Base-by-base conservation (phyloP, 495 filamentous ascomycete genomes). In the Lophiotrema nucula region DNA sequence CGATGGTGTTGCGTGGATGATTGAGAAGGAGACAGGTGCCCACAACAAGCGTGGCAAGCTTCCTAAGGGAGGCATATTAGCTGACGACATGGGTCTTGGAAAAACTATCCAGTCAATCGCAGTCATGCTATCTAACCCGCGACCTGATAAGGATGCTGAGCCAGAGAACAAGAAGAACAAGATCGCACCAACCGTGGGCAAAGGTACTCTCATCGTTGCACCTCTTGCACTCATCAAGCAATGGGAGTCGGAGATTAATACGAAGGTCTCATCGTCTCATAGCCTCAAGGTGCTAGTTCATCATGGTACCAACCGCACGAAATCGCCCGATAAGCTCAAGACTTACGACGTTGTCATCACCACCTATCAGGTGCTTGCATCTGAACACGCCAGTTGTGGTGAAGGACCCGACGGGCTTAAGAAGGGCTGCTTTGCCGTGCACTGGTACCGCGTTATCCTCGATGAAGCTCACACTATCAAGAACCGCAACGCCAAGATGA, bases 381-480 rank as follows among this genome's bases (percentile, higher is more conserved):
- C 93, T 2, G 93, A 98, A 60, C 84, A 90, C 57, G 85, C 81
- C 2, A 82, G 81, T 55, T 82, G 83, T 28, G 82, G 82, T 21
- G 80, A 81, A 57, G 53, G 53, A 8, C 66, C 69, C 6, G 76
- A 71, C 37, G 78, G 79, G 2, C 74, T 84, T 18, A 87, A 91
- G 61, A 80, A 85, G 37, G 92, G 92, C 10, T 89, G 92, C 56
- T 96, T 97, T 66, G 89, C 88, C 43, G 74, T 96, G 6, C 83
- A 92, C 68, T 98, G 93, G 93, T 97, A 90, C 69, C 88, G 93
- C 18, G 83, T 97, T 56, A 92, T 98, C 47, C 80, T 97, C 15
- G 93, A 98, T 59, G 93, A 98, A 74, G 93, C 93, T 3, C 93
- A 97, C 72, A 95, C 88, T 22, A 97, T 98, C 78, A 97, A 97